Conservation (phyloP, 805 yeast species). For the Candida nanaspora region DNA sequence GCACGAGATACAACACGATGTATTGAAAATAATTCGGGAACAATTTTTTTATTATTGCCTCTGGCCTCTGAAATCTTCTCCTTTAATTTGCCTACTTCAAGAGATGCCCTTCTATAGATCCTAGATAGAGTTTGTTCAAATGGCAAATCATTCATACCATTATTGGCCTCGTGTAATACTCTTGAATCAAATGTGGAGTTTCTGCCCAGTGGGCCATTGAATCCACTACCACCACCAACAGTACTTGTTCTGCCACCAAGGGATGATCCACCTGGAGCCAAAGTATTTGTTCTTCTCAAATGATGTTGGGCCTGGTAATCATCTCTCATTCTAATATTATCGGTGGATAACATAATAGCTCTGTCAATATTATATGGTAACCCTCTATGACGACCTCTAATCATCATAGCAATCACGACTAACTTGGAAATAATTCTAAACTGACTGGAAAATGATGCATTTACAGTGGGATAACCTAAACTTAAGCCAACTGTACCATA, state of each 20-base stretch:
- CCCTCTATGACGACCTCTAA: constrained; percentile 96
- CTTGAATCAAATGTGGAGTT: neutral
- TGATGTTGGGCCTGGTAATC: constrained; percentile 46
- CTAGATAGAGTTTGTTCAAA: neutral
- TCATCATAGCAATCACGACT: constrained; percentile 81
- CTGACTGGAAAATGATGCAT: constrained; percentile 66
- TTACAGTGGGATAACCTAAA: constrained; percentile 65
- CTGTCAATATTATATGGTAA: constrained; percentile 89
- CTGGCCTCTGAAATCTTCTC: too few species aligned
- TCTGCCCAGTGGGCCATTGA: neutral
- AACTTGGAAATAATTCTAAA: constrained; percentile 72
- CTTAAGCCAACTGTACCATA: constrained; percentile 96
- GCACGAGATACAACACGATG: neutral
- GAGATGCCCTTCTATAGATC: neutral
- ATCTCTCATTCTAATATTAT: constrained; percentile 56
- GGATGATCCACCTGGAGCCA: neutral
- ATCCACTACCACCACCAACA: neutral
- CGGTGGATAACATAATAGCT: constrained; percentile 82
- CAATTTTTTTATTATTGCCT: neutral
- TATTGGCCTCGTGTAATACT: neutral
- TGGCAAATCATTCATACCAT: constrained; percentile 1
- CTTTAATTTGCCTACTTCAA: neutral
- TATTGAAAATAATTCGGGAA: neutral
- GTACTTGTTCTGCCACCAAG: neutral
- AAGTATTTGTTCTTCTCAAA: constrained; percentile 20